Evolutionary conservation across 2,329 filamentous ascomycete genomes (phyloP).

Genomic region (Metarhizium anisopliae): DNA sequence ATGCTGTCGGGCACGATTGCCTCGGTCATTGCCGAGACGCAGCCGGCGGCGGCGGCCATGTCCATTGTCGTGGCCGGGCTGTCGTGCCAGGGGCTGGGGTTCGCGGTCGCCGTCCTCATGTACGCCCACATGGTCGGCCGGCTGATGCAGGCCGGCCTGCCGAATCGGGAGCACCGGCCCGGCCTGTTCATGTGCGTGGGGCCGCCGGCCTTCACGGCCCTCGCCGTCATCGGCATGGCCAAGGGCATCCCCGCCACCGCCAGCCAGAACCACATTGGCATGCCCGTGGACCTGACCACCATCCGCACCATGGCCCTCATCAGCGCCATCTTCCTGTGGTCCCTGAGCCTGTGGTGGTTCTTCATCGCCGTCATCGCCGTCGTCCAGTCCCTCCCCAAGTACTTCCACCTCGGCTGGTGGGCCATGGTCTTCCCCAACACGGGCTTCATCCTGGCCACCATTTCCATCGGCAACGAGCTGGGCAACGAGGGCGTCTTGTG

Average conservation of each 20-base stretch:
- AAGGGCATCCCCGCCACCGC: constrained; percentile 23
- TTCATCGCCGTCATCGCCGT: constrained; percentile 27
- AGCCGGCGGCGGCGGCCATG: constrained; percentile 46
- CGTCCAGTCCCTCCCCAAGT: constrained; percentile 30
- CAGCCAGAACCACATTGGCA: constrained; percentile 26
- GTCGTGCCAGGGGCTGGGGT: constrained; percentile 61
- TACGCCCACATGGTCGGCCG: constrained; percentile 64
- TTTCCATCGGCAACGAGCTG: constrained; percentile 42
- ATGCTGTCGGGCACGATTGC: constrained; percentile 68
- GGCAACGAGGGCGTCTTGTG: constrained; percentile 35
- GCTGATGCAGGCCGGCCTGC: constrained; percentile 59
- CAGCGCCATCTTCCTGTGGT: constrained; percentile 53
- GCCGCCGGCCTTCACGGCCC: constrained; percentile 60
- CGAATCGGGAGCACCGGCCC: constrained; percentile 50
- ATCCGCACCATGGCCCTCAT: constrained; percentile 39
- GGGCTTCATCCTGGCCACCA: constrained; percentile 48
- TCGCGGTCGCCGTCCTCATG: constrained; percentile 62
- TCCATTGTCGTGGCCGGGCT: constrained; percentile 58
- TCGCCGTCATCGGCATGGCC: constrained; percentile 62
- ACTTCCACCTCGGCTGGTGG: constrained; percentile 56
- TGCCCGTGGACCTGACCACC: constrained; percentile 33
- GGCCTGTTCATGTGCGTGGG: constrained; percentile 72
- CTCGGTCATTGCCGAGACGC: constrained; percentile 51
- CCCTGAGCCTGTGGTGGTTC: constrained; percentile 51
- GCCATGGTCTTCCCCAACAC: constrained; percentile 55